Base-by-base conservation (phyloP, 345 rosid species). In the Euphorbia lathyris region DNA sequence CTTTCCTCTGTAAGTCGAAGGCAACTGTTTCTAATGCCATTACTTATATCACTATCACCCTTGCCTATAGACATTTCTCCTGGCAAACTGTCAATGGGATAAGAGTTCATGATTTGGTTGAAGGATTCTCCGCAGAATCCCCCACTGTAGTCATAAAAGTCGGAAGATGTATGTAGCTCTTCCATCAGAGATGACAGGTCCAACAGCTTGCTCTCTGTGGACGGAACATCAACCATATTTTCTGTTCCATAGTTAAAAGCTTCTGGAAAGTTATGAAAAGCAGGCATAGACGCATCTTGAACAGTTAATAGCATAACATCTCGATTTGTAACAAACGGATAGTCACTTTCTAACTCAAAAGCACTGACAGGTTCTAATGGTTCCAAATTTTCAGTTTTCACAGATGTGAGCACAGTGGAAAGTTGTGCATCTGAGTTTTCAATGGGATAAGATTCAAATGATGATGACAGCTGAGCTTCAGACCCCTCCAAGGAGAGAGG, bases 171-270 rank as follows among this genome's bases (percentile, higher is more conserved):
- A 29, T 71, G 76, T 27, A 76, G 32, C 38, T 85, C 86, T 75
- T 77, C 88, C 72, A 77, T 71, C 43, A 70, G 58, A 76, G 72
- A 74, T 43, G 82, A 77, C 13, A 82, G 72, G 36, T 73, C 83
- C 26, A 79, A 73, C 67, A 80, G 69, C 74, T 71, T 71, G 57
- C 67, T 72, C 69, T 85, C 85, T 78, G 76, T 51, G 29, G 11
- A 43, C 67, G 43, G 27, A 22, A 40, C 17, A 52, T 52, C 56
- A 27, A 27, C 55, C 34, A 52, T 34, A 47, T 61, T 62, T 45
- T 52, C 74, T 22, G 17, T 63, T 13, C 59, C 84, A 73, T 43
- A 30, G 32, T 30, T 56, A 27, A 75, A 48, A 75, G 53, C 65
- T 40, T 77, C 81, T 12, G 29, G 66, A 40, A 73, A 65, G 63